phyloP scores from a whole-genome alignment of 2,329 filamentous ascomycete genomes.

The Scedosporium boydii region DNA sequence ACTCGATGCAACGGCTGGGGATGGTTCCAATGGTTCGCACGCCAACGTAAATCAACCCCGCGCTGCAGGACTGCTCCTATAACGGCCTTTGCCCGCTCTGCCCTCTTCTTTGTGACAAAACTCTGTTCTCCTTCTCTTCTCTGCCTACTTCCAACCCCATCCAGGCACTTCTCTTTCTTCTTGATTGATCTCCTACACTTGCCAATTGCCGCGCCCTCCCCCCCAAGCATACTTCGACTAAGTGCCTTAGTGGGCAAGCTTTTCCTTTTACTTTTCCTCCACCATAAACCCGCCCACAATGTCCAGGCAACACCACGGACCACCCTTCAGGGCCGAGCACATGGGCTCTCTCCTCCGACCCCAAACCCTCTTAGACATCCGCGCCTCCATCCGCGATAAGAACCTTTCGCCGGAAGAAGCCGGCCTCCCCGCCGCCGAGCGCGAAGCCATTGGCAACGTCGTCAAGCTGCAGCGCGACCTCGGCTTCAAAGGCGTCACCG shows the following conservation, averaged over 20 bases:
- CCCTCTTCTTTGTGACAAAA: too few species aligned
- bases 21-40: too few species aligned
- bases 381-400: slow-evolving; percentile 21
- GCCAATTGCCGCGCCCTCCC: not conserved
- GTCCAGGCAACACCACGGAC: slow-evolving; percentile 12
- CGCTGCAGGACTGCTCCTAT: too few species aligned
- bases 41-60: too few species aligned
- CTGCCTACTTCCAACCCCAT: not conserved
- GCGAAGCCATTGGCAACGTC: slow-evolving; percentile 55
- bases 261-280: not conserved
- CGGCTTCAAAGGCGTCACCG: slow-evolving; percentile 57
- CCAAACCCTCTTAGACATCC: slow-evolving; percentile 26
- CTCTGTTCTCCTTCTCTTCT: not conserved
- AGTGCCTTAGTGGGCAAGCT: not conserved
- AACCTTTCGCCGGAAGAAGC: slow-evolving; percentile 39
- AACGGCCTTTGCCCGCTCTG: too few species aligned
- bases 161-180: not conserved
- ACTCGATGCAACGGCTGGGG: too few species aligned
- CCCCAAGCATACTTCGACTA: not conserved
- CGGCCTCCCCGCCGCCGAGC: slow-evolving; percentile 50
- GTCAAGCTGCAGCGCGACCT: slow-evolving; percentile 59
- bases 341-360: slow-evolving; percentile 67
- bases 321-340: slow-evolving; percentile 67
- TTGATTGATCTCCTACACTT: not conserved
- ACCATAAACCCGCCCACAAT: not conserved